A percentile compares a stretch with the other conserved stretches of the same genome.
These are phyloP conservation scores for Chytriomyces confervae DNA, from an alignment of 192 early-diverging fungal species.

Conservation along the genomic window DNA sequence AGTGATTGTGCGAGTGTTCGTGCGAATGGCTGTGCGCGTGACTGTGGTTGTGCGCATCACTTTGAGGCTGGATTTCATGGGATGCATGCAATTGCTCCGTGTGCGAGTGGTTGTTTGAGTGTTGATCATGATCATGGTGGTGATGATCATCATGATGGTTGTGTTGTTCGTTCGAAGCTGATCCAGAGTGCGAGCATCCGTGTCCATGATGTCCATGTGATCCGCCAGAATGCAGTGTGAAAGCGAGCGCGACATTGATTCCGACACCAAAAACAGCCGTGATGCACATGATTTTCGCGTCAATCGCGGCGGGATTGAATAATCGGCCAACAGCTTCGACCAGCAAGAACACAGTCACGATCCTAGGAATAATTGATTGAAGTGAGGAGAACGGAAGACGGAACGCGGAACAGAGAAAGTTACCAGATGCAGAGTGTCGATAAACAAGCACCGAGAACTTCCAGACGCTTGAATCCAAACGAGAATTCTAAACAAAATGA, in stretches of 20 bases:
- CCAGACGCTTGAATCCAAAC: constrained; percentile 73
- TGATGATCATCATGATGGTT: constrained; percentile 7
- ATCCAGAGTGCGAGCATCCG: neutral
- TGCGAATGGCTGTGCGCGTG: constrained; percentile 32
- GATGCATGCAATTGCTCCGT: neutral
- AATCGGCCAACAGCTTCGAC: constrained; percentile 74
- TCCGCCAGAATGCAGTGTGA: constrained; percentile 46
- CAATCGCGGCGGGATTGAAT: constrained; percentile 3
- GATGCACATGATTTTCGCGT: constrained; percentile 42
- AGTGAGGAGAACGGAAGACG: neutral
- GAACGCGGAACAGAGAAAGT: constrained; percentile 1
- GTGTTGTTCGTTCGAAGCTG: constrained; percentile 5
- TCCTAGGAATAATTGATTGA: neutral
- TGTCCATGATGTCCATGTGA: constrained; percentile 2
- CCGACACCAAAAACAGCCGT: constrained; percentile 75
- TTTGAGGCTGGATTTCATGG: neutral
- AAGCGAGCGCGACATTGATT: constrained; percentile 74
- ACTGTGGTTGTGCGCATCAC: constrained; percentile 46
- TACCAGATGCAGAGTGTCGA: constrained; percentile 83
- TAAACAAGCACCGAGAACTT: constrained; percentile 74
- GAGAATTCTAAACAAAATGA: constrained; percentile 61
- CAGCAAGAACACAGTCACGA: constrained; percentile 68
- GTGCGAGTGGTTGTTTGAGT: constrained; percentile 35
- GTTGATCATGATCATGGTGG: constrained; percentile 8
- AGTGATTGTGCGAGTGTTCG: neutral